These are phyloP conservation scores for Fraxinus nigra DNA, from an alignment of 305 asterid genomes.

Conservation along the genomic window DNA sequence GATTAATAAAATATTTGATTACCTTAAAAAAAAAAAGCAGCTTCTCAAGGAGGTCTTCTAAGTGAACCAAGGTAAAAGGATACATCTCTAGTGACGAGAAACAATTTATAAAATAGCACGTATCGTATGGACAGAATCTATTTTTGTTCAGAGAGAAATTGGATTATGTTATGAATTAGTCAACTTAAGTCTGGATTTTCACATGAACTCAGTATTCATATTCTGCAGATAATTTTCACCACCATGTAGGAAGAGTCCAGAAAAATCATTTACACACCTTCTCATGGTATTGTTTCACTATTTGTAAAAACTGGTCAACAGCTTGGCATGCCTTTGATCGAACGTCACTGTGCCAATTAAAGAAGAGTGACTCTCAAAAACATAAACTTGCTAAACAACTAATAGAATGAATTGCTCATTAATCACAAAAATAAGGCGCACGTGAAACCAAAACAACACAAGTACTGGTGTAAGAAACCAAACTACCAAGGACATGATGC, in stretches of 20 bases:
- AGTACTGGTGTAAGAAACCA: neutral
- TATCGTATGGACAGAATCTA: conserved; percentile 10
- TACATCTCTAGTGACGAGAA: conserved; percentile 5
- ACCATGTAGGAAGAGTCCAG: conserved; percentile 16
- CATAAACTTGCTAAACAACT: conserved; percentile 13
- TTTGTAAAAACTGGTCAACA: conserved; percentile 89
- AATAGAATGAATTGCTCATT: conserved; percentile 20
- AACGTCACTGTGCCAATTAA: conserved; percentile 63
- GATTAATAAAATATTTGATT: too few species aligned
- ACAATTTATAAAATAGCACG: conserved; percentile 15
- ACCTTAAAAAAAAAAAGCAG: neutral
- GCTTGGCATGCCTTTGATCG: conserved; percentile 92
- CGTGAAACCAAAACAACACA: conserved; percentile 6
- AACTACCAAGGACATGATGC: neutral
- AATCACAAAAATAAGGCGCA: conserved; percentile 17
- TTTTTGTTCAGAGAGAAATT: neutral
- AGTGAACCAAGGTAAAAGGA: neutral
- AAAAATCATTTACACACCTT: conserved; percentile 51
- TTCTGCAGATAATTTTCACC: conserved; percentile 18
- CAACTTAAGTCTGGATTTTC: conserved; percentile 6
- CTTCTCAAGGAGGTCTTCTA: conserved; percentile 17
- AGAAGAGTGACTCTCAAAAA: conserved; percentile 15
- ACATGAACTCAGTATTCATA: conserved; percentile 3
- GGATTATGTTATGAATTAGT: conserved; percentile 16
- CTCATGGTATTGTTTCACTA: conserved; percentile 75